Evolutionary conservation across 805 yeast species (phyloP), one percentile per base, ranked within the genome.

Genomic region (Teunomyces atbi): DNA sequence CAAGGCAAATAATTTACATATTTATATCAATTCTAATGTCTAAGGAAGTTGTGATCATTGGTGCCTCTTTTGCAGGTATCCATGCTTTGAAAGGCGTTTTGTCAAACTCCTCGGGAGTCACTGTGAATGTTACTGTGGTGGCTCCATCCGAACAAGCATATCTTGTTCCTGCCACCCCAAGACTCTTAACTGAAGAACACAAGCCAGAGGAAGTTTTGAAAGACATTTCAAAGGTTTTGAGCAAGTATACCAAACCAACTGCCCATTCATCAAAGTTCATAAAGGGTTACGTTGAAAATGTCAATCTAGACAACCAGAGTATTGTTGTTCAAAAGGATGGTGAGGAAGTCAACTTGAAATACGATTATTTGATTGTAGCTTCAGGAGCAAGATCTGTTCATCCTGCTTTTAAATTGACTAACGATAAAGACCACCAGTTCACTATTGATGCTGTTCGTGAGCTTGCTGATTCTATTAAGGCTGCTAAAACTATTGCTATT

Each of bases 11-110:
- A 21, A 8, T 13, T 21, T 23, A 19, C 5, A 4, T 6, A 7
- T 6, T 11, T 23, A 23, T 23, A 23, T 6, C 26, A 23, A 23
- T 23, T 20, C 19, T 18, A 21, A 48, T 42, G 44, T 7, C 46
- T n/a, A 35, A 42, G 15, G 39, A 52, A 30, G 48, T 66, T 15
- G 64, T 64, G 4, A 62, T 71, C 13, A 58, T 71, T 23, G 76
- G 76, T n/a, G 71, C 65, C 4, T 65, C 71, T 3, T 68, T 50
- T 45, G 72, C 69, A 3, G 74, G 61, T 5, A 49, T 58, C 13
- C 42, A 27, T 5, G 73, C 69, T 8, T 62, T 62, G 16, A 55
- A 59, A 10, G 40, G 57, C 7, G 45, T 61, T 15, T 51, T 56
- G 21, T 5, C 43, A 15, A 38, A 45, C 12, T 45, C 46, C 10